phyloP scores from a whole-genome alignment of 495 filamentous ascomycete genomes.

The Aspergillus egyptiacus region DNA sequence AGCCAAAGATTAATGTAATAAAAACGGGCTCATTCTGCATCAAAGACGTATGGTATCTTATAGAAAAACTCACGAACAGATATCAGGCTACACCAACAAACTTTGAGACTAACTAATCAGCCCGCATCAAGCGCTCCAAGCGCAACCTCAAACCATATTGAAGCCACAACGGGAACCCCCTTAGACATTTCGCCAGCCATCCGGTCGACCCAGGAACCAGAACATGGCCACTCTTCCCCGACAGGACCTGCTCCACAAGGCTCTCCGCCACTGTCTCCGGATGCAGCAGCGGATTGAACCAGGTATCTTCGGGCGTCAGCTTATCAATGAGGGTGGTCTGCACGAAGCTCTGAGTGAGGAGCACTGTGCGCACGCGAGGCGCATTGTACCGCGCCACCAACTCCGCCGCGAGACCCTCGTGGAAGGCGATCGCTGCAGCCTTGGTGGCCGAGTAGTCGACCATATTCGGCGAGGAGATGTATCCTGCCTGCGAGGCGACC shows the following conservation, averaged over 20 bases:
- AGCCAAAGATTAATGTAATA: too few relatives aligned
- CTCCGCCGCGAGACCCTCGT: constrained; percentile 63
- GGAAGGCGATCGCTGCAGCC: constrained; percentile 60
- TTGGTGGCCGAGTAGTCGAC: constrained; percentile 64
- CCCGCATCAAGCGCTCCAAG: constrained; percentile 30
- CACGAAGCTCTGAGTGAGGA: constrained; percentile 61
- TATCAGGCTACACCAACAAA: not conserved
- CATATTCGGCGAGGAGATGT: constrained; percentile 56
- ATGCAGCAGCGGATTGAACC: constrained; percentile 50
- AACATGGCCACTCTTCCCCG: constrained; percentile 24
- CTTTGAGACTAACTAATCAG: too few relatives aligned
- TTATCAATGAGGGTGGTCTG: constrained; percentile 57
- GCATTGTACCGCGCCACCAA: constrained; percentile 57
- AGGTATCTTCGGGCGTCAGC: constrained; percentile 48
- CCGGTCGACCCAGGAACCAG: constrained; percentile 20
- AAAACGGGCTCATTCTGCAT: too few relatives aligned
- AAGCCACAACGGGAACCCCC: constrained; percentile 41
- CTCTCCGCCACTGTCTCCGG: constrained; percentile 61
- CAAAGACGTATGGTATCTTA: too few relatives aligned
- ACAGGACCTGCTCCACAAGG: constrained; percentile 55
- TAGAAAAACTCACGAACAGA: not conserved
- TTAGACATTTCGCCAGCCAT: constrained; percentile 26
- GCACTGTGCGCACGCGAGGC: constrained; percentile 55
- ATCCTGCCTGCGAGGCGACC: constrained; percentile 58
- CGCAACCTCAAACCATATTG: constrained; percentile 29